Conservation (phyloP, 2,329 filamentous ascomycete genomes). For the Penicillium concentricum region DNA sequence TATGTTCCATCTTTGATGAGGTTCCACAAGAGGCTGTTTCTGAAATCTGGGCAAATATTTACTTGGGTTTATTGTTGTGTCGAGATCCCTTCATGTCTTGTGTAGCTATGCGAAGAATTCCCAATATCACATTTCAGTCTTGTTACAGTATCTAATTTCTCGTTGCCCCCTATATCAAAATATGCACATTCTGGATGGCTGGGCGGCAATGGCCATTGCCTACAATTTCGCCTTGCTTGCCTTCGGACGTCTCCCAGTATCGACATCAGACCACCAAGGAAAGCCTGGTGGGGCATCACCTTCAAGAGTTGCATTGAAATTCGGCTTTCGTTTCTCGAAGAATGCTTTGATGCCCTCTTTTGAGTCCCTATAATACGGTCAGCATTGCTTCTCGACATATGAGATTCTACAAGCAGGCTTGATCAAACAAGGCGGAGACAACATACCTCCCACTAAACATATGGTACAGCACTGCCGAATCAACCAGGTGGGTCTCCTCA, state of each 20-base stretch:
- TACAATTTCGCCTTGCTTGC: slow-evolving; percentile 1
- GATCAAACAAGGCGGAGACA: too few relatives aligned
- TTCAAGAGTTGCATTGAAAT: slow-evolving; percentile 1
- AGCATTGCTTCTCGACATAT: background rate
- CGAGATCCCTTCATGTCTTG: background rate
- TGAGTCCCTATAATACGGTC: slow-evolving; percentile 2
- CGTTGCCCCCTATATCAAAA: background rate
- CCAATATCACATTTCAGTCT: too few relatives aligned
- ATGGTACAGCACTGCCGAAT: slow-evolving; percentile 5
- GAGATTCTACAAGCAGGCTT: background rate
- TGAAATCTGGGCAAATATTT: background rate
- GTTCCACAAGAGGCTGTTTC: background rate
- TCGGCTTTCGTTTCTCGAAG: slow-evolving; percentile 6
- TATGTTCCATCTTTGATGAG: background rate
- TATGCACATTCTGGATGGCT: background rate
- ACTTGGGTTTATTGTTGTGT: background rate
- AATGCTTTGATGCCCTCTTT: slow-evolving; percentile 2
- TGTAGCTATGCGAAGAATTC: background rate
- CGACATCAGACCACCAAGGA: slow-evolving; percentile 9
- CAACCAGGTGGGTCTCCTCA: slow-evolving; percentile 7
- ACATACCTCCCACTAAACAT: slow-evolving; percentile 10
- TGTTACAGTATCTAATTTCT: too few relatives aligned
- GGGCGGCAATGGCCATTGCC: background rate
- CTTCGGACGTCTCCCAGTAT: background rate
- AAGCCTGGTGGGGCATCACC: slow-evolving; percentile 4